Conservation (phyloP, 1,284 basidiomycete genomes). For the Austroboletus rostrupii region DNA sequence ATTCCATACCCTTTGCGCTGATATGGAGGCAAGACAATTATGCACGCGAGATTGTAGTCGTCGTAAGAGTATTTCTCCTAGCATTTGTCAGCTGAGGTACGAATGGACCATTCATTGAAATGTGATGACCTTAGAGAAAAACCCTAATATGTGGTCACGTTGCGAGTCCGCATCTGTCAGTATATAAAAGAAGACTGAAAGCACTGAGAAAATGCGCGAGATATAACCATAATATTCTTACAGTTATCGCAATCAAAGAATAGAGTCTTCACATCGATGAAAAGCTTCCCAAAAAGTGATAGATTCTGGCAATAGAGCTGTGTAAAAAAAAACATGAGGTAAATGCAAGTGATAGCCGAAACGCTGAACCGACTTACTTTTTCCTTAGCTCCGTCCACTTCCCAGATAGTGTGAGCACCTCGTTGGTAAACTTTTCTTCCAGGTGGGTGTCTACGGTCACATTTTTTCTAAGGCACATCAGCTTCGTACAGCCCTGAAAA, state of each 20-base stretch:
- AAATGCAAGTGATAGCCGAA: not conserved
- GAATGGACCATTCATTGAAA: not conserved
- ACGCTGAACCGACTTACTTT: slow-evolving; percentile 49
- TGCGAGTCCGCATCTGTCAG: slow-evolving; percentile 82
- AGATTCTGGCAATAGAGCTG: slow-evolving; percentile 96
- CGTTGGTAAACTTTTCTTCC: slow-evolving; percentile 89
- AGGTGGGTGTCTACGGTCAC: slow-evolving; percentile 75
- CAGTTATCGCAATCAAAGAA: slow-evolving; percentile 92
- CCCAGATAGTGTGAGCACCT: slow-evolving; percentile 90
- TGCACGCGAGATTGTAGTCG: slow-evolving; percentile 96
- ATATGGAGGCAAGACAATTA: slow-evolving; percentile 91
- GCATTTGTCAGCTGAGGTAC: slow-evolving; percentile 4
- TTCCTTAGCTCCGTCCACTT: slow-evolving; percentile 85
- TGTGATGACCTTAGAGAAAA: slow-evolving; percentile 83
- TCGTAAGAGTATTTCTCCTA: slow-evolving; percentile 96
- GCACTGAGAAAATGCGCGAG: not conserved
- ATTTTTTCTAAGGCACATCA: slow-evolving; percentile 54
- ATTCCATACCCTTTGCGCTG: slow-evolving; percentile 91
- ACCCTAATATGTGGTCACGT: slow-evolving; percentile 77
- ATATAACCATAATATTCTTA: slow-evolving; percentile 32
- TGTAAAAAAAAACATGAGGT: not conserved
- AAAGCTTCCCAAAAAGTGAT: slow-evolving; percentile 95
- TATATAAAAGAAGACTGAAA: slow-evolving; percentile 87
- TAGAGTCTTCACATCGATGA: slow-evolving; percentile 97
- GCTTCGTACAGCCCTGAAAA: not conserved